phyloP scores from a whole-genome alignment of 306 rosid species.

The Rosa chinensis region DNA sequence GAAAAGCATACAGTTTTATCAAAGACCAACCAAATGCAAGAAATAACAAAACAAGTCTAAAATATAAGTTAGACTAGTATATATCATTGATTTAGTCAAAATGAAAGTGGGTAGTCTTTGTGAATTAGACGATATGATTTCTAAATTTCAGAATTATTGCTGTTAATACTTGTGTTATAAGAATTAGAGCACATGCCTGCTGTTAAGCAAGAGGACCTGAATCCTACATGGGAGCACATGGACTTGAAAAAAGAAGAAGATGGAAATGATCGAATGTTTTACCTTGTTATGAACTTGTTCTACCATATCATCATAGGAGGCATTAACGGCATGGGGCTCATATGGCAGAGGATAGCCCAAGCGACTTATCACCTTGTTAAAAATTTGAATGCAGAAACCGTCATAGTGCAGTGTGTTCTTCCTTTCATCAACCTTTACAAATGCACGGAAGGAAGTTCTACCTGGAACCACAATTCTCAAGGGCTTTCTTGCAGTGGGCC shows the following conservation, averaged over 20 bases:
- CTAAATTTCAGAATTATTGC: no score
- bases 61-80: no score
- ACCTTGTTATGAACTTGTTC: slow-evolving; percentile 57
- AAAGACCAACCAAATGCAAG: slow-evolving; percentile 6
- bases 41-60: neutral
- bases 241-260: no score
- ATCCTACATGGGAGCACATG: neutral
- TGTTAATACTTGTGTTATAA: neutral
- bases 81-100: no score
- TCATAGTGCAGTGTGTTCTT: neutral
- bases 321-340: slow-evolving; percentile 34
- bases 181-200: neutral
- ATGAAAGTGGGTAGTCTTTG: neutral
- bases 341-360: slow-evolving; percentile 51
- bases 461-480: slow-evolving; percentile 68
- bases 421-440: slow-evolving; percentile 48
- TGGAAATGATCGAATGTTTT: neutral
- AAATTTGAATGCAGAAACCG: slow-evolving; percentile 64
- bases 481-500: slow-evolving; percentile 45
- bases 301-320: slow-evolving; percentile 43
- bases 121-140: no score
- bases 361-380: slow-evolving; percentile 15
- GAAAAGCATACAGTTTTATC: slow-evolving; percentile 8
- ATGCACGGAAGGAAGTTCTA: slow-evolving; percentile 48
- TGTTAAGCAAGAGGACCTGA: no score